Evolutionary conservation across 2,329 filamentous ascomycete genomes (phyloP).

Genomic region (Aspergillus tamarii): DNA sequence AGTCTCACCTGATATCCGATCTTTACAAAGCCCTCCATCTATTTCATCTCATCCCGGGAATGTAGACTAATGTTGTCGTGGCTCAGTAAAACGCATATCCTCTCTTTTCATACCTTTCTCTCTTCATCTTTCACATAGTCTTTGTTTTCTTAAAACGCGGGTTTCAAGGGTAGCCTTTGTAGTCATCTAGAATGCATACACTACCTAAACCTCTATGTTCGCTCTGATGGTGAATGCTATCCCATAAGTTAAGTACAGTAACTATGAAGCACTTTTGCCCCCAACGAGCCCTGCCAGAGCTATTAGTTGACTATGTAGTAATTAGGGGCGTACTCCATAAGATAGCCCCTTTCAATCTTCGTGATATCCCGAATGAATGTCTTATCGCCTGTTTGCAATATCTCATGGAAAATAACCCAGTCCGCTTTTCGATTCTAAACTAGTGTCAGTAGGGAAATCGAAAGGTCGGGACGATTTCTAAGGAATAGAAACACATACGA

Average conservation of each 20-base stretch:
- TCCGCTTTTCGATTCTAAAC: conserved; percentile 81
- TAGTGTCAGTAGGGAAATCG: conserved; percentile 16
- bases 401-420: conserved; percentile 94
- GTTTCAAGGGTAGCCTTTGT: neutral
- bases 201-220: neutral
- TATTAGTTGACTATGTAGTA: conserved; percentile 68
- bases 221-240: neutral
- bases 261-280: neutral
- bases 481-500: conserved; percentile 54
- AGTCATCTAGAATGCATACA: neutral
- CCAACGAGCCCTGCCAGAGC: neutral
- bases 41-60: neutral
- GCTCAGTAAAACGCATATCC: neutral
- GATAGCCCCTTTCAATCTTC: conserved; percentile 92
- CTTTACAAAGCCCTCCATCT: too few relatives aligned
- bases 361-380: conserved; percentile 88
- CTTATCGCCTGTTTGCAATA: conserved; percentile 86
- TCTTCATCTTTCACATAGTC: neutral
- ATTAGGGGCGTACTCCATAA: conserved; percentile 82
- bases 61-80: neutral
- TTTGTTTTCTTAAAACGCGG: neutral
- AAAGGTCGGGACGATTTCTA: neutral
- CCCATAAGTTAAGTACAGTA: neutral
- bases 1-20: too few relatives aligned
- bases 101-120: neutral